Base-by-base conservation (phyloP, 805 yeast species). In the Candida chauliodis region DNA sequence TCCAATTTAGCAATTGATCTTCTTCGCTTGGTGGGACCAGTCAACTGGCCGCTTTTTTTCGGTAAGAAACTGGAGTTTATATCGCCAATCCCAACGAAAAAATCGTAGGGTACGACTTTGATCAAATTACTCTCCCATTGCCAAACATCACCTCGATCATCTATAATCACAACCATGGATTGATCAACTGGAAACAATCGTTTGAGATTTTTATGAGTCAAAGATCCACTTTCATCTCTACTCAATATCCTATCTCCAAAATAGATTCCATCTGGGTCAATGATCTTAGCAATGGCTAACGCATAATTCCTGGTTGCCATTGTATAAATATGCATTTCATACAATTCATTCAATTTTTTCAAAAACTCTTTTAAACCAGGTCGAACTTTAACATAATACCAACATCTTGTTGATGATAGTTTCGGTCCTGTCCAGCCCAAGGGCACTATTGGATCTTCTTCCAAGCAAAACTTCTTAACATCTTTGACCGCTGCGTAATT, bases 101-200 rank as follows among this genome's bases (percentile, higher is more conserved):
- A 93, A 56, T 87, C 95, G 58, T 88, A 93, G 0, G 99, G 99
- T 2, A 89, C 84, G 4, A 91, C 98, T 60, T 91, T 87, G 42
- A 93, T 79, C 50, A 93, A 66, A 55, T 93, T 90, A 9, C 84
- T 80, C 48, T 88, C 85, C 99, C 99, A 93, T 53, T 85, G 86
- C 99, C 99, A 93, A 15, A 93, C 99, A 59, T 93, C 99, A 2
- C 97, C 99, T 56, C 99, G 76, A 59, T 93, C 99, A 59, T 93
- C 99, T 43, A 93, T 93, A 32, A 93, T 82, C 2, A 86, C 93
- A 22, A 93, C 99, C 95, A 93, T 84, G 13, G 95, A 83, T 17
- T 95, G 95, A 48, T 91, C 96, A 2, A 91, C 95, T 0, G 99
- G 99, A 52, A 93, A 93, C 39, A 93, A 69, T 45, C 98, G 70